Base-by-base conservation (phyloP, 2,329 filamentous ascomycete genomes). In the Juglanconis oblonga region DNA sequence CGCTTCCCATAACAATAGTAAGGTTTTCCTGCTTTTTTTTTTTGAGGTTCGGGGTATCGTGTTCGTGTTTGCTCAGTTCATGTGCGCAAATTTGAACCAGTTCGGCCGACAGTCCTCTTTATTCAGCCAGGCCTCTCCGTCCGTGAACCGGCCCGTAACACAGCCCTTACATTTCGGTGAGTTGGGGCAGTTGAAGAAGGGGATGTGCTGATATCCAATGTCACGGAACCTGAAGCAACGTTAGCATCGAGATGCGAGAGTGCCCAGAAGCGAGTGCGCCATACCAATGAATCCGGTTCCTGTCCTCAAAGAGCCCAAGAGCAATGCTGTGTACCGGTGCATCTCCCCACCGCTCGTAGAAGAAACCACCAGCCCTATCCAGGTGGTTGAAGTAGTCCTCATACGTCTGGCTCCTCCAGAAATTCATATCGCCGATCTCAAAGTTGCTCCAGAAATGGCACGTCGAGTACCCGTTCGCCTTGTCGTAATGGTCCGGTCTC, bases 361-460 rank as follows among this genome's bases (percentile, higher is more conserved):
- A 99, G 84, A 99, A 99, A 31, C 95, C 95, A 42, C 95, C 95
- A 0, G 93, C 91, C 24, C 90, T 86, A 74, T 99, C 95, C 38
- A 99, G 83, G 74, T 98, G 92, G 71, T 96, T 87, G 72, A 99
- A 99, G 75, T 97, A 99, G 64, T 96, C 92, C 71, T 96, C 90
- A 72, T 99, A 99, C 50, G 86, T 83, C 72, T 93, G 86, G 71
- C 92, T 91, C 52, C 95, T 82, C 91, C 92, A 99, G 76, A 99
- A 97, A 64, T 85, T 85, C 83, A 99, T 85, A 74, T 97, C 92
- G 51, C 85, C 94, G 68, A 99, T 94, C 76, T 99, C 95, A 69
- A 99, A 99, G 76, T 99, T 99, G 69, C 89, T 95, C 95, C 95
- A 99, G 81, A 99, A 99, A 75, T 99, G 95, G 74, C 95, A 99